Percentiles rank a stretch among this genome's conserved stretches.
These are phyloP conservation scores for Neonectria neomacrospora DNA, from an alignment of 2,329 filamentous ascomycete species.

Conservation along the genomic window DNA sequence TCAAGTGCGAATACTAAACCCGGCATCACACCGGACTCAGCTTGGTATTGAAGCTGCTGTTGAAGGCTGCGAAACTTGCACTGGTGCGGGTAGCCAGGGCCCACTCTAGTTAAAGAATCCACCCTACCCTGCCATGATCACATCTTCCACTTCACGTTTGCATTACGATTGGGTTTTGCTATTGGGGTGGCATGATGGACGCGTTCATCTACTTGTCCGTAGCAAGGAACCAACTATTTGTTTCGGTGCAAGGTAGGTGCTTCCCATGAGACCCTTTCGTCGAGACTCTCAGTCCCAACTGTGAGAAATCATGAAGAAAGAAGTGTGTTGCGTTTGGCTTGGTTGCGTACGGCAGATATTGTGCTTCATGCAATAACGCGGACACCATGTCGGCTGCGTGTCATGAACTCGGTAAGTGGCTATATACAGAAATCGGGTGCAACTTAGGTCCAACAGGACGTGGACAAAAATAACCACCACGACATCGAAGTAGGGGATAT, in stretches of 20 bases:
- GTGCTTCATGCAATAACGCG: background rate
- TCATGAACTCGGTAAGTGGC: background rate
- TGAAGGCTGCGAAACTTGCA: too few relatives aligned
- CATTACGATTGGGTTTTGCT: too few relatives aligned
- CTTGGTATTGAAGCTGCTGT: too few relatives aligned
- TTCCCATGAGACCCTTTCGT: background rate
- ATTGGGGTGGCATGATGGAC: too few relatives aligned
- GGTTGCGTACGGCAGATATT: background rate
- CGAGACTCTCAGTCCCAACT: background rate
- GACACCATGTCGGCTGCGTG: background rate
- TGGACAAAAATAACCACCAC: conserved; percentile 6
- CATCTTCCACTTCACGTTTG: too few relatives aligned
- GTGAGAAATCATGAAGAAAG: background rate
- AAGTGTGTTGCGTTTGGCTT: background rate
- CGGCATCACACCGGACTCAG: too few relatives aligned
- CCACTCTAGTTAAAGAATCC: too few relatives aligned
- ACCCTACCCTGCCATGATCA: too few relatives aligned
- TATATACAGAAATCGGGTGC: background rate
- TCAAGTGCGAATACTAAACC: too few relatives aligned
- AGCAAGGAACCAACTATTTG: conserved; percentile 9
- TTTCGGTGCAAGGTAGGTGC: background rate
- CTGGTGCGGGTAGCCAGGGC: too few relatives aligned
- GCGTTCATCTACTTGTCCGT: too few relatives aligned
- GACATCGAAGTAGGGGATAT: conserved; percentile 3
- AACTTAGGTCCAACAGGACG: conserved; percentile 12